Evolutionary conservation across 2,329 filamentous ascomycete genomes (phyloP).

Genomic region (Paramyrothecium roridum): DNA sequence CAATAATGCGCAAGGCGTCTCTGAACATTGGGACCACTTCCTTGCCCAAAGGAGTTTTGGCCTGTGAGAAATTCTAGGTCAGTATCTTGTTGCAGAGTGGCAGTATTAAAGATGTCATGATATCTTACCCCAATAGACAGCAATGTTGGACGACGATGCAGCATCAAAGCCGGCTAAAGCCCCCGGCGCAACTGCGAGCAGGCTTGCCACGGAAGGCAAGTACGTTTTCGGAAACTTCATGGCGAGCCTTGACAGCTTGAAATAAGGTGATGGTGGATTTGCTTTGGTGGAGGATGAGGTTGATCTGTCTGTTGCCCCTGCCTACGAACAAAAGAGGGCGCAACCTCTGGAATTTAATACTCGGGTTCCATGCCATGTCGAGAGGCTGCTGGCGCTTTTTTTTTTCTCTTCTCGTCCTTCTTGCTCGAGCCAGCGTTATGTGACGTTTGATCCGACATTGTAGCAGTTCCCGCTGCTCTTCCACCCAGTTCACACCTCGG

Average conservation of each 20-base stretch:
- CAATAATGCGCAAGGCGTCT: conserved; percentile 9
- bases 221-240: background rate
- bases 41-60: conserved; percentile 58
- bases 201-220: background rate
- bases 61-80: conserved; percentile 23
- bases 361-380: background rate
- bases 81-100: too few species aligned
- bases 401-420: background rate
- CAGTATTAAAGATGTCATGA: background rate
- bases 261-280: background rate
- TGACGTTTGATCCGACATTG: background rate
- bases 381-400: background rate
- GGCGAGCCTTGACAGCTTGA: background rate
- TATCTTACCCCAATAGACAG: conserved; percentile 62
- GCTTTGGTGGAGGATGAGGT: background rate
- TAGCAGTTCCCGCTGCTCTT: too few species aligned
- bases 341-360: background rate
- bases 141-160: conserved; percentile 50
- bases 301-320: background rate
- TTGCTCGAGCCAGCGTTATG: background rate
- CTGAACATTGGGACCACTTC: conserved; percentile 6
- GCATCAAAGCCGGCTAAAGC: conserved; percentile 41
- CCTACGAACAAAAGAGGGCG: background rate
- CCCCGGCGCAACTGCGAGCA: conserved; percentile 15
- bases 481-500: too few species aligned